Evolutionary conservation across 2,329 filamentous ascomycete genomes (phyloP), one percentile per base, ranked within the genome.

Genomic region (Trichoderma semiorbis): DNA sequence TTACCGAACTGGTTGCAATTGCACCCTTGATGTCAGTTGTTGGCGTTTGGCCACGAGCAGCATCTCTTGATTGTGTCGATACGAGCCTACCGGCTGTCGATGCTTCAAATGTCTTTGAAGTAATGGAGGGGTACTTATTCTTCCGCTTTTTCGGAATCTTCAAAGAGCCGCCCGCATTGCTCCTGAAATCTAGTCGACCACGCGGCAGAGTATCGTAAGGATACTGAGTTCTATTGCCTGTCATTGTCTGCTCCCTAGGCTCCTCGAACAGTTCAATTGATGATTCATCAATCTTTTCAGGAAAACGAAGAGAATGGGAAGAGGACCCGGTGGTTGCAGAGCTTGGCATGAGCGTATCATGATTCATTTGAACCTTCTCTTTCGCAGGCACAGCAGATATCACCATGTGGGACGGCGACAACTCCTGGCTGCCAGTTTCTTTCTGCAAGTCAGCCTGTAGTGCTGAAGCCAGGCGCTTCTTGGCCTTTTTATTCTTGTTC

Each of bases 121-220:
- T 71, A 18, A 36, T 21, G 14, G 24, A 24, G 7, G 72, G 66
- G 50, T 62, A 63, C 32, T 73, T 75, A 16, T 74, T 73, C 36
- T 75, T 78, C 30, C 79, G 78, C 62, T 77, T 76, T 73, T 81
- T 81, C 3, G 73, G 72, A 28, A 81, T 71, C 11, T 77, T 77
- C 34, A 82, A 75, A 5, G 81, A 82, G 26, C 79, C 80, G n/a
- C 79, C 80, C 12, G 75, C 77, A 30, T 76, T 73, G 50, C 75
- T 72, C 34, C 78, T 75, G 24, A 78, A 82, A 18, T 72, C 73
- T 14, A 73, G 74, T 11, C 68, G 74, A 6, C 69, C 72, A 21
- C 74, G 72, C 28, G 64, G 58, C 7, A 73, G 24, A 21, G 69
- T 73, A n/a, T 71, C 69, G 10, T 71, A 67, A 0, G 53, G 39